phyloP scores from a whole-genome alignment of 495 filamentous ascomycete species.

The Hypoxylon intermedium region DNA sequence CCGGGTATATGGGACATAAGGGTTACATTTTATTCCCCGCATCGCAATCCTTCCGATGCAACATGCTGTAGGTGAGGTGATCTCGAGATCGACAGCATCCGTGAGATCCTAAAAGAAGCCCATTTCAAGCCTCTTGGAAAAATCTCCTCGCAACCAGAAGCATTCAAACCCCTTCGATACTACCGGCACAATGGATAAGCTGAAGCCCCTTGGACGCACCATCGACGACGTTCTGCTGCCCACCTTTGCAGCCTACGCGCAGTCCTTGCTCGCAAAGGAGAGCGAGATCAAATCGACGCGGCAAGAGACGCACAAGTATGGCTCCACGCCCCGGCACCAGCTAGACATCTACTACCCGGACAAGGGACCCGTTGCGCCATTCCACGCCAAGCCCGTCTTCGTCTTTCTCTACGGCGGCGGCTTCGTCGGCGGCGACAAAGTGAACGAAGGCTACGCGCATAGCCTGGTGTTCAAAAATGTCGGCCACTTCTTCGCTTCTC shows the following conservation, averaged over 20 bases:
- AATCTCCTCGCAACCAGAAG: background rate
- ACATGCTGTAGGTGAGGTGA: background rate
- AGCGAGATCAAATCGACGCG: slow-evolving; percentile 45
- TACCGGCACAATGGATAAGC: slow-evolving; percentile 43
- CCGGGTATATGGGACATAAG: slow-evolving; percentile 11
- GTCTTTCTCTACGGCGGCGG: slow-evolving; percentile 56
- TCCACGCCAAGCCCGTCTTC: slow-evolving; percentile 43
- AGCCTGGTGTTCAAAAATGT: slow-evolving; percentile 49
- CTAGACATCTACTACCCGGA: slow-evolving; percentile 51
- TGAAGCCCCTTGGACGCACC: slow-evolving; percentile 45
- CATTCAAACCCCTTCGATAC: background rate
- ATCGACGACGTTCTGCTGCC: slow-evolving; percentile 43
- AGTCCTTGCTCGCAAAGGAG: slow-evolving; percentile 43
- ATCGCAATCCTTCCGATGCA: slow-evolving; percentile 9
- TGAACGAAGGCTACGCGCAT: slow-evolving; percentile 38
- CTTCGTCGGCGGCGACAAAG: slow-evolving; percentile 45
- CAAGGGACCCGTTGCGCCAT: slow-evolving; percentile 4
- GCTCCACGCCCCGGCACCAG: slow-evolving; percentile 44
- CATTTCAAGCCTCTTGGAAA: background rate
- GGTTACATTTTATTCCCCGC: slow-evolving; percentile 20
- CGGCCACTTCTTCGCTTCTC: slow-evolving; percentile 51
- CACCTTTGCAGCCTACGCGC: slow-evolving; percentile 49
- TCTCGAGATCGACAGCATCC: background rate
- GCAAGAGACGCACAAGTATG: slow-evolving; percentile 45
- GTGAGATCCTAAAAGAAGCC: background rate